Base-by-base conservation (phyloP, 257 asterid species). In the Leptodermis oblonga region DNA sequence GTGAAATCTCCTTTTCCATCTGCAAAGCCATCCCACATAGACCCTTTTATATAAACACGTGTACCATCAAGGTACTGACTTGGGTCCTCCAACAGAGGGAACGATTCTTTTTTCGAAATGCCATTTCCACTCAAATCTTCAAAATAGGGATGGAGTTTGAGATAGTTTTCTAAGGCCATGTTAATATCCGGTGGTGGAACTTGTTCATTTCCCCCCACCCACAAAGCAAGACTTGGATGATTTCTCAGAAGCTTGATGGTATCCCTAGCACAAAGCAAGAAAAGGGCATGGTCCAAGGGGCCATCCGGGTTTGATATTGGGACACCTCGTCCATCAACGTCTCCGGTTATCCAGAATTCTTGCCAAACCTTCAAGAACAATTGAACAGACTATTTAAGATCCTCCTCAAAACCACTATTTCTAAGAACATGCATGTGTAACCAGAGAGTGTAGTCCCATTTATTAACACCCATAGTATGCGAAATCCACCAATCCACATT, bases 161-260 rank as follows among this genome's bases (percentile, higher is more conserved):
- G 83, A 70, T 88, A 88, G 26, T 76, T 81, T 78, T 82, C 76
- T 79, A 93, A 70, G 66, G 99, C 92, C 72, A 62, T 23, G 53
- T 93, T 90, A 77, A 93, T 87, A 77, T 93, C 97, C 4, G 78
- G 70, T 26, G 99, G 99, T 15, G 99, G 99, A 61, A 87, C 87
- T 89, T 93, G 99, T 84, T 93, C 99, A 36, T 93, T 93, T 55
- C 97, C 99, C 69, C 99, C 99, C 60, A 93, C 99, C 99, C 97
- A 93, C 63, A 93, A 79, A 74, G 97, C 97, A 74, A 93, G 99
- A 79, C 97, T 93, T 23, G 97, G 96, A 79, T 90, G 99, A 72
- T 93, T 93, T 70, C 99, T 80, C 51, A 93, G 92, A 68, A 93
- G 83, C 87, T 85, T 93, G 70, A 93, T 80, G 54, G 99, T 93